phyloP scores from a whole-genome alignment of 768 basidiomycete species.

The Mycena sanguinolenta region DNA sequence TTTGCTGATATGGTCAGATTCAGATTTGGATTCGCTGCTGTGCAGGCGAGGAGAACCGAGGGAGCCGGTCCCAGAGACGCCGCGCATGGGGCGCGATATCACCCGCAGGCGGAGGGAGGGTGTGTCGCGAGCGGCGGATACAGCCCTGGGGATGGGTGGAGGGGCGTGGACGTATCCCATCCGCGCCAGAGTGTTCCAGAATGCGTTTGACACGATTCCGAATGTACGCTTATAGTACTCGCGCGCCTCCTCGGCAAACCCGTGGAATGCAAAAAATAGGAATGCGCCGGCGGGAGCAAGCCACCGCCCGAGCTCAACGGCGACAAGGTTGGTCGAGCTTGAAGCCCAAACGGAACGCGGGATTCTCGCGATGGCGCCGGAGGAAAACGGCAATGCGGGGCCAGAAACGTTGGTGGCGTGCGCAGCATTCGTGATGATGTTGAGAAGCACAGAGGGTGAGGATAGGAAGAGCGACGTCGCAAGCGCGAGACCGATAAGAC shows the following conservation, averaged over 20 bases:
- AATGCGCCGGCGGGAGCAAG: conserved; percentile 45
- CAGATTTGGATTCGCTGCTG: too few relatives aligned
- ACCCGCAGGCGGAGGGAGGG: background rate
- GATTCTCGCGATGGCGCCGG: conserved; percentile 52
- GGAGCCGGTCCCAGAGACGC: conserved; percentile 13
- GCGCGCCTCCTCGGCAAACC: conserved; percentile 61
- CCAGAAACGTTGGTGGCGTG: conserved; percentile 61
- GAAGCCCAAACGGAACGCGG: conserved; percentile 44
- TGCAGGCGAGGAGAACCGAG: too few relatives aligned
- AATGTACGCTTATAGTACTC: conserved; percentile 51
- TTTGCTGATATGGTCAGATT: too few relatives aligned
- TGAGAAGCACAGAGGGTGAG: conserved; percentile 49
- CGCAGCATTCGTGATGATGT: conserved; percentile 51
- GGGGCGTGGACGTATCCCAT: conserved; percentile 5
- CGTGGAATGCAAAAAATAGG: conserved; percentile 69
- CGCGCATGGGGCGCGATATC: conserved; percentile 12
- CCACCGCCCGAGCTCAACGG: conserved; percentile 40
- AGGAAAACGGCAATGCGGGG: conserved; percentile 63
- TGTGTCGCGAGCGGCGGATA: background rate
- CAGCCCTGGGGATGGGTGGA: too few relatives aligned
- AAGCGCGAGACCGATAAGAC: conserved; percentile 68
- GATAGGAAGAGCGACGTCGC: conserved; percentile 59
- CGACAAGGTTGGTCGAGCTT: conserved; percentile 11
- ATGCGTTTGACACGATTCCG: conserved; percentile 6
- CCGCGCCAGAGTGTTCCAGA: conserved; percentile 25